Conservation (phyloP, 331 rosid species). For the Malus hybrid region DNA sequence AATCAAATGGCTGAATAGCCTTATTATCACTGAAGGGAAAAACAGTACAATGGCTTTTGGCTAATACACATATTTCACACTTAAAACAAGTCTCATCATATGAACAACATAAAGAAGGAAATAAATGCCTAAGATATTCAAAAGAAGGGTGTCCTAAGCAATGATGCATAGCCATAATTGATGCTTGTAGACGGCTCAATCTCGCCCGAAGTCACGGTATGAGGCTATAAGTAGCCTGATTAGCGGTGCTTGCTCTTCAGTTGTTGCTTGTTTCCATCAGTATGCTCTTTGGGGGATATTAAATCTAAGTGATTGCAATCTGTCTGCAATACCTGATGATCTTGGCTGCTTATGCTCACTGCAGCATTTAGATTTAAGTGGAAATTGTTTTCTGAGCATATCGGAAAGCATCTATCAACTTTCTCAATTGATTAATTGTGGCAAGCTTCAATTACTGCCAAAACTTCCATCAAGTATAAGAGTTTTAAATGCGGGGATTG, state of each 20-base stretch:
- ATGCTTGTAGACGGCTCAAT: not conserved
- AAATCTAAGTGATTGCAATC: constrained; percentile 6
- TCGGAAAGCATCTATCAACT: constrained; percentile 13
- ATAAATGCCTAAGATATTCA: too few relatives aligned
- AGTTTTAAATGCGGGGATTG: too few relatives aligned
- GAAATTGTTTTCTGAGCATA: not conserved
- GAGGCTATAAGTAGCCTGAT: not conserved
- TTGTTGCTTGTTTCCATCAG: not conserved
- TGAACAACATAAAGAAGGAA: too few relatives aligned
- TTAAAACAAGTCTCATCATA: too few relatives aligned
- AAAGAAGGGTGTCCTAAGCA: too few relatives aligned
- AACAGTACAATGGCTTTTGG: too few relatives aligned
- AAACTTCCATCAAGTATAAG: not conserved
- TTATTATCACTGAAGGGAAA: too few relatives aligned
- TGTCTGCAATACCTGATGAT: constrained; percentile 3
- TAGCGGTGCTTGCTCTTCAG: not conserved
- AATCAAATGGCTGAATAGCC: too few relatives aligned
- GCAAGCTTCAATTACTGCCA: not conserved
- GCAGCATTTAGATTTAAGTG: not conserved
- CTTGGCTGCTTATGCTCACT: constrained; percentile 4
- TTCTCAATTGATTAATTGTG: constrained; percentile 1
- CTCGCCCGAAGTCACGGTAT: not conserved
- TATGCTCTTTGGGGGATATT: not conserved
- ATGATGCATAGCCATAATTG: too few relatives aligned
- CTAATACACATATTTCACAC: too few relatives aligned